Conservation (phyloP, 768 basidiomycete species). For the Pleurotus eryngii region DNA sequence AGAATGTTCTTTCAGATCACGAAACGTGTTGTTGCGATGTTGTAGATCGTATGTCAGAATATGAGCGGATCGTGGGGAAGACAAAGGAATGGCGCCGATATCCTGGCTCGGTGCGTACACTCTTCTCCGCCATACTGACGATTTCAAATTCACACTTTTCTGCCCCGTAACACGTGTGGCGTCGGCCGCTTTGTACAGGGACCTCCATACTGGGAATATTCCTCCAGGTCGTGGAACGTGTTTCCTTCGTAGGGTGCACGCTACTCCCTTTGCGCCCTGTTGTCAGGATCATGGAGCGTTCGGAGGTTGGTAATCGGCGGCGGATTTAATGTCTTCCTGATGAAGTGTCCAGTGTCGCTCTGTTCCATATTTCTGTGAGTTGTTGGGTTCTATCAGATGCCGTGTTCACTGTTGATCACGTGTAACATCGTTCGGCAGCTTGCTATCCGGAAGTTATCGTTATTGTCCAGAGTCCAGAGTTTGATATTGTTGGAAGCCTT, state of each 20-base stretch:
- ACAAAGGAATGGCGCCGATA: not conserved
- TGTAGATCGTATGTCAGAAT: no score
- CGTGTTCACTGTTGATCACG: no score
- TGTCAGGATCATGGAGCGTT: not conserved
- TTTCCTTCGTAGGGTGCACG: not conserved
- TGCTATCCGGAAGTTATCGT: no score
- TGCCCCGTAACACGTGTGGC: not conserved
- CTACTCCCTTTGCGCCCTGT: not conserved
- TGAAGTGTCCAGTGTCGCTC: not conserved
- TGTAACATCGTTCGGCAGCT: no score
- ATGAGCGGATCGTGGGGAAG: no score
- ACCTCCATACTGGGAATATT: not conserved
- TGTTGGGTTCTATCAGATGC: no score
- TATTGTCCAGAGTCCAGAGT: no score
- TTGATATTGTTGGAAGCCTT: no score
- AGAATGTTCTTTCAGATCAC: not conserved
- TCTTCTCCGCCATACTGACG: not conserved
- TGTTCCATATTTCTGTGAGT: not conserved
- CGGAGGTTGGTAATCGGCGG: not conserved
- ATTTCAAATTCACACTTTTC: not conserved
- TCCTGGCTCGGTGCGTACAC: not conserved
- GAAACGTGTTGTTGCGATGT: not conserved
- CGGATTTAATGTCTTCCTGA: not conserved
- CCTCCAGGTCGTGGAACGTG: not conserved
- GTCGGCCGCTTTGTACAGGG: not conserved